Evolutionary conservation across 495 filamentous ascomycete genomes (phyloP), one percentile per base, ranked within the genome.

Genomic region (Trichoderma parareesei): DNA sequence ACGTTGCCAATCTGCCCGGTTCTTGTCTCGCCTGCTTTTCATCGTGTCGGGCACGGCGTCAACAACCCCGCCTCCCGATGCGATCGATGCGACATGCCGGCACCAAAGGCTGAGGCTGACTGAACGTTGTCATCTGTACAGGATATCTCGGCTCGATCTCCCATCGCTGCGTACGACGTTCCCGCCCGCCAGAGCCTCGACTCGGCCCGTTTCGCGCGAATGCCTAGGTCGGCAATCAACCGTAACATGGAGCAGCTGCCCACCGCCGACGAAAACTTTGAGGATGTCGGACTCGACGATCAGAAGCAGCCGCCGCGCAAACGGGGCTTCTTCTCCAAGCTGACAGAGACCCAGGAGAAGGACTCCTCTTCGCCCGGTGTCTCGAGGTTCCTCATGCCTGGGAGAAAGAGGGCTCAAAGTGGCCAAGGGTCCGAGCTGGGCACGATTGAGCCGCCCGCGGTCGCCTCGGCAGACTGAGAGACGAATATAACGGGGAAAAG

Each of bases 71-170:
- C 20, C 27, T n/a, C 9, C 27, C 0, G 27, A 27, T 27, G 27
- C 27, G 27, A 27, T 27, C 5, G 41, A 38, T 6, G 20, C 41
- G 60, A 63, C 9, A 53, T n/a, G 18, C 41, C 41, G 48, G 38
- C 43, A 14, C 60, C 18, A 49, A 14, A 46, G 64, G 67, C 66
- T 70, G n/a, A 46, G 64, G 67, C 66, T 70, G 61, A 71, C 61
- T 18, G 38, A 13, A 3, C 2, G 8, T 4, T 20, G 4, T 65
- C 63, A 60, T 38, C 59, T 43, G 16, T 10, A 13, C 72, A 97
- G 93, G 94, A 97, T 72, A 96, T 97, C 61, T 95, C 88, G 62
- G 93, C 93, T 33, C 88, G 89, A 65, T 95, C 91, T 35, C 94
- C 93, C 4, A 74, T 94, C 59, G 69, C 81, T 65, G 81, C 84